These are phyloP conservation scores for Saccharomyces mikatae DNA, from an alignment of 805 yeast genomes.

Conservation along the genomic window DNA sequence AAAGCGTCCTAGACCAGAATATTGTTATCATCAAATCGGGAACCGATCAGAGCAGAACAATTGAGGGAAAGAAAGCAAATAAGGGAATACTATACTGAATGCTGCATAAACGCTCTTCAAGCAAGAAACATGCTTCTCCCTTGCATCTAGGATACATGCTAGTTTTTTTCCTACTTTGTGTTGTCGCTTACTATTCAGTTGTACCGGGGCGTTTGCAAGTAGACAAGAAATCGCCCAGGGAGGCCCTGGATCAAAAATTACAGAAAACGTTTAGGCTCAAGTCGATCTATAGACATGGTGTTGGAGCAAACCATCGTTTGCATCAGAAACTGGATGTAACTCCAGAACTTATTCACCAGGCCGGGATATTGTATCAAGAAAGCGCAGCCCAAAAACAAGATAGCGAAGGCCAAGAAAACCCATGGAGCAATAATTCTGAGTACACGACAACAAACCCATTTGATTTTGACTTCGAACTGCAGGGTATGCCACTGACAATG, in stretches of 20 bases:
- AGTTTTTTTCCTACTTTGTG: background rate
- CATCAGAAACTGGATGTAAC: constrained; percentile 19
- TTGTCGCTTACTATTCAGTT: background rate
- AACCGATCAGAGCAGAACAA: background rate
- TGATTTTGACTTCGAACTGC: constrained; percentile 13
- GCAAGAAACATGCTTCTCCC: background rate
- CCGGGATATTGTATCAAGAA: background rate
- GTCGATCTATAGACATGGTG: constrained; percentile 22
- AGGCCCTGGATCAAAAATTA: background rate
- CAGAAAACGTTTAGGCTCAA: constrained; percentile 11
- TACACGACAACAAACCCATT: constrained; percentile 23
- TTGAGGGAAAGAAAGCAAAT: background rate
- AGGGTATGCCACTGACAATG: constrained; percentile 10
- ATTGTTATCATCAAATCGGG: background rate
- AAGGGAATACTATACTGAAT: background rate
- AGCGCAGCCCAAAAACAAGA: background rate
- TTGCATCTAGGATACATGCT: background rate
- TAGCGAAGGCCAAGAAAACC: constrained; percentile 4
- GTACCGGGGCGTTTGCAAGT: background rate
- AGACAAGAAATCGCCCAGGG: background rate
- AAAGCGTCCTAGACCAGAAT: background rate
- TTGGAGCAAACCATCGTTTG: constrained; percentile 5
- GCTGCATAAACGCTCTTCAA: background rate
- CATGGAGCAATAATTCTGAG: constrained; percentile 16
- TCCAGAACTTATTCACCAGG: constrained; percentile 2